Percentiles rank a stretch among this genome's conserved stretches.
Evolutionary conservation across 225 moss, liverwort and hornwort genomes (phyloP).

Genomic region (Neckera pumila): DNA sequence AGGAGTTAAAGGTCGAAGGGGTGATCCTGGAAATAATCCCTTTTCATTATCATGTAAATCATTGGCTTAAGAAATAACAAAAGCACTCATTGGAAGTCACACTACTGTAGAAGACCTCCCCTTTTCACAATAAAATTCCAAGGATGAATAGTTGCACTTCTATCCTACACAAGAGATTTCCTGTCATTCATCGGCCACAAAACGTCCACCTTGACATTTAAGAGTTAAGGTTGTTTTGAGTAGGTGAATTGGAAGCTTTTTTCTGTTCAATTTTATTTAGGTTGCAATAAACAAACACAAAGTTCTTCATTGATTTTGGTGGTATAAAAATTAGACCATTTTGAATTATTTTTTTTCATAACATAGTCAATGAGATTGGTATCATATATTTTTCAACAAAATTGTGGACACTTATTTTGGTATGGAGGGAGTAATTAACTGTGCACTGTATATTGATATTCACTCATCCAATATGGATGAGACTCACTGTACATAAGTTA

Average conservation of each 20-base stretch:
- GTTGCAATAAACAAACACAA: not conserved
- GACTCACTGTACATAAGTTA: not conserved
- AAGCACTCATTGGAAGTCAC: too few relatives aligned
- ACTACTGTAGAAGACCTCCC: too few relatives aligned
- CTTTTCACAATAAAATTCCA: too few relatives aligned
- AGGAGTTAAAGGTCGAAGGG: too few relatives aligned
- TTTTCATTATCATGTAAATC: too few relatives aligned
- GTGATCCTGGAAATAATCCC: too few relatives aligned
- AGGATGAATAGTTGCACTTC: too few relatives aligned
- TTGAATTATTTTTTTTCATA: not conserved
- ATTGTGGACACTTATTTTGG: rapidly evolving
- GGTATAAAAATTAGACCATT: not conserved
- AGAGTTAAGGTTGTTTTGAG: not conserved
- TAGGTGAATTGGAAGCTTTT: not conserved
- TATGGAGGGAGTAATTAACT: not conserved
- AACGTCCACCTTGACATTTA: too few relatives aligned
- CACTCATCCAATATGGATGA: not conserved
- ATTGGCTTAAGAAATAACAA: too few relatives aligned
- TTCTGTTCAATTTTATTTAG: too few relatives aligned
- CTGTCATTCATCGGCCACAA: too few relatives aligned
- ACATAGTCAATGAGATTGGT: not conserved
- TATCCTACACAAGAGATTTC: too few relatives aligned
- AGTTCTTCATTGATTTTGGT: rapidly evolving
- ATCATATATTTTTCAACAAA: not conserved
- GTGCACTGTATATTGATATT: not conserved